These are phyloP conservation scores for Aspergillus saccharolyticus DNA, from an alignment of 495 filamentous ascomycete species.

Conservation along the genomic window DNA sequence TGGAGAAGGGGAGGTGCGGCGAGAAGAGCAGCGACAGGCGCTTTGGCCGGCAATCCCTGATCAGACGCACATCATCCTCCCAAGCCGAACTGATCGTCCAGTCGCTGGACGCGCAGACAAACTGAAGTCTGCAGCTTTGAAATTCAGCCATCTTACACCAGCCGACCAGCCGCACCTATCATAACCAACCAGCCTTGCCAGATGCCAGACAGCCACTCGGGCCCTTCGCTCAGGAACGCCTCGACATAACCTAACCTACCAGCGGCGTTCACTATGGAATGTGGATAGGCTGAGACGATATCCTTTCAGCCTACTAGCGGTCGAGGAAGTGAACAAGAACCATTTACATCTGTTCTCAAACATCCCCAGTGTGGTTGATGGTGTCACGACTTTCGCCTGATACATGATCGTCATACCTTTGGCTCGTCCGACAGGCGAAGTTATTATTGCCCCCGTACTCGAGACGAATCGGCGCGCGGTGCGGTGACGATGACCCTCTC, in stretches of 20 bases:
- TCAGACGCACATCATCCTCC: slow-evolving; percentile 25
- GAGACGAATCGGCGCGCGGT: background rate
- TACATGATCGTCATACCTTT: background rate
- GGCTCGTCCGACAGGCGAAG: background rate
- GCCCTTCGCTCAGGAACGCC: slow-evolving; percentile 19
- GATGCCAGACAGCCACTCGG: slow-evolving; percentile 17
- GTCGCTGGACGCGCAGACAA: background rate
- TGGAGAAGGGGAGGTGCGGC: background rate
- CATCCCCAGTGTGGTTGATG: background rate
- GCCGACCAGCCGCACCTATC: slow-evolving; percentile 13
- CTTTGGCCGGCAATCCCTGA: slow-evolving; percentile 16
- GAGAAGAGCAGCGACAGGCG: slow-evolving; percentile 8
- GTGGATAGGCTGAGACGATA: slow-evolving; percentile 2
- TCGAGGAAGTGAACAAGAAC: background rate
- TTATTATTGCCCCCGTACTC: background rate
- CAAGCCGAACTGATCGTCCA: slow-evolving; percentile 14
- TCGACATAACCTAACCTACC: slow-evolving; percentile 9
- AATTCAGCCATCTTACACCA: slow-evolving; percentile 5
- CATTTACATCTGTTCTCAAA: background rate
- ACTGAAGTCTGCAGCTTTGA: slow-evolving; percentile 7
- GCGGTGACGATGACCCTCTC: background rate
- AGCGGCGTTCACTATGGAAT: slow-evolving; percentile 9
- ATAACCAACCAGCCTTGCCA: slow-evolving; percentile 9
- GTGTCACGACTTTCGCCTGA: slow-evolving; percentile 1
- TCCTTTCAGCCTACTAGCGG: background rate